phyloP scores from a whole-genome alignment of 2,329 filamentous ascomycete species.

The Colletotrichum tropicicola region DNA sequence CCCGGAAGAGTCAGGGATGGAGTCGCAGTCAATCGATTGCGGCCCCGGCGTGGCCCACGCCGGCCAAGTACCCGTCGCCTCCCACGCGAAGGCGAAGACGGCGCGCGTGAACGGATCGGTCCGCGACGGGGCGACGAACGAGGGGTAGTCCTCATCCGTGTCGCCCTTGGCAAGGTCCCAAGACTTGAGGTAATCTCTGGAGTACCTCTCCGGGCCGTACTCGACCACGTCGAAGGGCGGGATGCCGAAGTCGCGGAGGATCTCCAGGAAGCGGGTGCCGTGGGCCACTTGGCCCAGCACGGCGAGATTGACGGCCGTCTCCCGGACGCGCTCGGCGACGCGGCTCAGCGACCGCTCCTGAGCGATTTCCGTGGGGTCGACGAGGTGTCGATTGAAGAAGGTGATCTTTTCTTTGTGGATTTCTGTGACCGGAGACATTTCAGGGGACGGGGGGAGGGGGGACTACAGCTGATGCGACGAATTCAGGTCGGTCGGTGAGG shows the following conservation, averaged over 20 bases:
- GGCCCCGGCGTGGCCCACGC: no score
- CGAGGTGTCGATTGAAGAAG: constrained; percentile 11
- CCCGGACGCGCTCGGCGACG: neutral
- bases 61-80: no score
- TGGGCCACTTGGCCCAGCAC: neutral
- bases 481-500: no score
- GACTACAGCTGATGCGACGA: no score
- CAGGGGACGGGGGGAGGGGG: no score
- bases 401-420: neutral
- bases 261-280: neutral
- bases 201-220: neutral
- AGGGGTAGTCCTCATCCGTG: neutral
- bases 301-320: neutral
- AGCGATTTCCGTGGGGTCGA: neutral
- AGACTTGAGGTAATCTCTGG: neutral
- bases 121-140: no score
- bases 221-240: constrained; percentile 1
- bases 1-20: no score
- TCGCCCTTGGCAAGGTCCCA: neutral
- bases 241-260: neutral
- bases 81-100: no score
- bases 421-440: no score
- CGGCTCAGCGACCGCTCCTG: neutral
- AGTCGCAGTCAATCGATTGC: no score
- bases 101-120: no score